A percentile compares a stretch with the other conserved stretches of the same genome.
phyloP scores from a whole-genome alignment of 192 early-diverging fungal genomes.

The Backusella australiensis region DNA sequence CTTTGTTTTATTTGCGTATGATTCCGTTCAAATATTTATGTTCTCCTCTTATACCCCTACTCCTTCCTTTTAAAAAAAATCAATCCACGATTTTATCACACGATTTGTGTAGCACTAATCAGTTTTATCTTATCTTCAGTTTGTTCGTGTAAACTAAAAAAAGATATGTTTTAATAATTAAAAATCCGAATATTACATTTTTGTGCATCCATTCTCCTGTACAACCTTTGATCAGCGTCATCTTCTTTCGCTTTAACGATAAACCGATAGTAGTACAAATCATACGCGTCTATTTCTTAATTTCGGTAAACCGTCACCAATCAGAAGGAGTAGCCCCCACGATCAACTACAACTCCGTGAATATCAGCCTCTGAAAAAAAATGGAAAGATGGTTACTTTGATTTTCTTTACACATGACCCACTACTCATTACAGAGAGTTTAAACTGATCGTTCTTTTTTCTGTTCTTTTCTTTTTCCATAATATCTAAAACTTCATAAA shows the following conservation, averaged over 20 bases:
- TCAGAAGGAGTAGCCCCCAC: not conserved
- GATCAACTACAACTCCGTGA: not conserved
- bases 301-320: slow-evolving; percentile 1
- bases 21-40: not conserved
- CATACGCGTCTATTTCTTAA: not conserved
- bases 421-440: not conserved
- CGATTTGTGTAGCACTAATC: not conserved
- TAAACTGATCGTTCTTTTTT: not conserved
- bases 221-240: not conserved
- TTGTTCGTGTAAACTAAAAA: not conserved
- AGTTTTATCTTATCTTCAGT: not conserved
- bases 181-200: not conserved
- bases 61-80: not conserved
- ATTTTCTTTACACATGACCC: not conserved
- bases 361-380: not conserved
- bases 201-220: not conserved
- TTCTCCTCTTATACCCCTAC: not conserved
- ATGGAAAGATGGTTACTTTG: not conserved
- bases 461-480: not conserved
- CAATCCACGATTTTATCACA: not conserved
- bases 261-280: slow-evolving; percentile 7
- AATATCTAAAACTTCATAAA: not conserved
- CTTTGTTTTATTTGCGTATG: not conserved
- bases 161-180: not conserved
- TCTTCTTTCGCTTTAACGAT: slow-evolving; percentile 11